Conservation (phyloP, 768 basidiomycete genomes). For the Mrakia blollopis region DNA sequence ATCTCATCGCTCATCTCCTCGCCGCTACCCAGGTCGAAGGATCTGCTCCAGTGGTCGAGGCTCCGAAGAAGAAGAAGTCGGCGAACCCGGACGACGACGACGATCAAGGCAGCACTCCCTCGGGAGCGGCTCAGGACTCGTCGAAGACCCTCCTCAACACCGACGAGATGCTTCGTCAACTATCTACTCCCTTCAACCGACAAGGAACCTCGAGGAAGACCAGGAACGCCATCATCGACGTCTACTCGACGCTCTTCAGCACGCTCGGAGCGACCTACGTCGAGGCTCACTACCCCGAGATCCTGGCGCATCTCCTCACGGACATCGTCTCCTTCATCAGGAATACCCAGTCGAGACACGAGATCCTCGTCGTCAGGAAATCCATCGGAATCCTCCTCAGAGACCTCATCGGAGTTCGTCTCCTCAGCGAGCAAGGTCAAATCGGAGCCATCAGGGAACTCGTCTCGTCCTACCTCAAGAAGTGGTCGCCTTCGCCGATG, state of each 20-base stretch:
- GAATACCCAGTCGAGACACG: conserved; percentile 56
- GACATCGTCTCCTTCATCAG: conserved; percentile 66
- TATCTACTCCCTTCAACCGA: conserved; percentile 78
- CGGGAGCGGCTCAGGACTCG: conserved; percentile 51
- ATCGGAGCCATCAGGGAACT: conserved; percentile 85
- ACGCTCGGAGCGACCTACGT: conserved; percentile 71
- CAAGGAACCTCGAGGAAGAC: conserved; percentile 61
- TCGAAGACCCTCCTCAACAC: conserved; percentile 67
- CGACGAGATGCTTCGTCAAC: conserved; percentile 71
- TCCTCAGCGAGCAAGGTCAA: conserved; percentile 90
- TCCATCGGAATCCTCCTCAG: conserved; percentile 71
- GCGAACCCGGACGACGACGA: conserved; percentile 49
- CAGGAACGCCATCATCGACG: conserved; percentile 80
- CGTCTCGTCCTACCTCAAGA: conserved; percentile 70
- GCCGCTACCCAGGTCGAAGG: conserved; percentile 71
- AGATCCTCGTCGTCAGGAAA: conserved; percentile 64
- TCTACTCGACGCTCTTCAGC: conserved; percentile 71
- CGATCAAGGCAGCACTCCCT: conserved; percentile 54
- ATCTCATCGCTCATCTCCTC: conserved; percentile 76
- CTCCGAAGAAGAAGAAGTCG: conserved; percentile 36
- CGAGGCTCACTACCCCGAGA: conserved; percentile 72
- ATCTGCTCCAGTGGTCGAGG: conserved; percentile 46
- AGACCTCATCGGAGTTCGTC: conserved; percentile 78
- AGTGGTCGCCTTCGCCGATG: conserved; percentile 83
- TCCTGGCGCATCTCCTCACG: conserved; percentile 69